phyloP scores from a whole-genome alignment of 345 rosid genomes.

The Hypericum androsaemum region DNA sequence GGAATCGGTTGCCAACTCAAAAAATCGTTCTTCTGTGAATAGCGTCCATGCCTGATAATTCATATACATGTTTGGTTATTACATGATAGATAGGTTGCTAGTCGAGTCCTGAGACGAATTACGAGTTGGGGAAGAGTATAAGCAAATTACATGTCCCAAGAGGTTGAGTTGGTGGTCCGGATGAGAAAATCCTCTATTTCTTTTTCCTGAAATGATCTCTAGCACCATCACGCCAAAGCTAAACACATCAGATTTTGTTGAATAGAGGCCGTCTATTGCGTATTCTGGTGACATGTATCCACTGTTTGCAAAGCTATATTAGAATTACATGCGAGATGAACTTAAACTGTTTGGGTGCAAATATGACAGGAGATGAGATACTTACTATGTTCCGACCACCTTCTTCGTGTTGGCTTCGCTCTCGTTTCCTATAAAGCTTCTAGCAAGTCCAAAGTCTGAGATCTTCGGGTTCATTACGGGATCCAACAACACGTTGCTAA shows the following conservation, averaged over 20 bases:
- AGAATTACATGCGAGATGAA: neutral
- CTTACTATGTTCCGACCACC: constrained; percentile 14
- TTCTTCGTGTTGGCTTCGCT: constrained; percentile 1
- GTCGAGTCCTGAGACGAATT: no score
- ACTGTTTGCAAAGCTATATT: neutral
- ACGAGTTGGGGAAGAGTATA: no score
- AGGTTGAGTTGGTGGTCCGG: constrained; percentile 5
- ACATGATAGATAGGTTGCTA: no score
- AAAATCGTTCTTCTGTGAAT: neutral
- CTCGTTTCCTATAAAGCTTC: constrained; percentile 10
- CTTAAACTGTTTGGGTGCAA: neutral
- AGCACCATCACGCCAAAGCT: constrained; percentile 10
- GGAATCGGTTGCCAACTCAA: constrained; percentile 2
- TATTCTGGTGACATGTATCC: constrained; percentile 15
- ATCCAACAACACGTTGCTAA: constrained; percentile 10
- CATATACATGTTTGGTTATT: no score
- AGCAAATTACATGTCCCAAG: constrained; percentile 9
- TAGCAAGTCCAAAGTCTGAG: constrained; percentile 13
- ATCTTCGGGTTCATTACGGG: constrained; percentile 10
- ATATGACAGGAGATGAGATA: neutral
- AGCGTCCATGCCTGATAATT: constrained; percentile 9
- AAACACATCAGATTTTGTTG: constrained; percentile 8
- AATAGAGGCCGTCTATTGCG: constrained; percentile 6
- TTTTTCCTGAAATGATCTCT: constrained; percentile 1
- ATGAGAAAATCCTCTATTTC: constrained; percentile 1